Evolutionary conservation across 1,139 yeast genomes (phyloP).

Genomic region (Saccharomyces hybrid): DNA sequence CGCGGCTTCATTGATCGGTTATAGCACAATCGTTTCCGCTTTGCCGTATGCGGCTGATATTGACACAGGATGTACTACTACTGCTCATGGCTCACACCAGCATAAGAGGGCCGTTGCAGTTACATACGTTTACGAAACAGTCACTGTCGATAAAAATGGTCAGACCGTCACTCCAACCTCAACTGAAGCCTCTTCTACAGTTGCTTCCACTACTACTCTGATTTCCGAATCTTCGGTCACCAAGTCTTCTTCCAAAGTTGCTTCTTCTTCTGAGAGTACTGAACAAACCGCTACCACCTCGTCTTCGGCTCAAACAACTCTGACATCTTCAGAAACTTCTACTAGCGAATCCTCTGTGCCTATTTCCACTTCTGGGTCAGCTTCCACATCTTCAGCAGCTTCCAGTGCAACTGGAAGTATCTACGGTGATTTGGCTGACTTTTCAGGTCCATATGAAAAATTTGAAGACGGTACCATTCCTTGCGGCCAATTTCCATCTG

Average conservation of each 20-base stretch:
- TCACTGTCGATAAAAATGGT: conserved; percentile 64
- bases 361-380: conserved; percentile 23
- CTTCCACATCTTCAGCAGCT: conserved; percentile 28
- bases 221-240: conserved; percentile 22
- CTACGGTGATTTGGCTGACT: conserved; percentile 48
- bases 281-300: conserved; percentile 29
- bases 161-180: conserved; percentile 30
- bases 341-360: conserved; percentile 24
- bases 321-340: conserved; percentile 20
- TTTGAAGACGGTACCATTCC: conserved; percentile 56
- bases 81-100: conserved; percentile 41
- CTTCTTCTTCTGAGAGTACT: conserved; percentile 16
- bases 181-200: conserved; percentile 12
- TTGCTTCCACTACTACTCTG: conserved; percentile 14
- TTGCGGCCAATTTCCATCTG: conserved; percentile 55
- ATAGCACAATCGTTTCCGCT: conserved; percentile 17
- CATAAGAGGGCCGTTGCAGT: conserved; percentile 72
- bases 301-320: conserved; percentile 19
- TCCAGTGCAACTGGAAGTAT: conserved; percentile 34
- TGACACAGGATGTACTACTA: conserved; percentile 1
- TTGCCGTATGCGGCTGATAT: conserved; percentile 26
- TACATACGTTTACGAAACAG: conserved; percentile 72
- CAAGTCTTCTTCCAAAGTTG: conserved; percentile 14
- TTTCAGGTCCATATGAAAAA: conserved; percentile 41
- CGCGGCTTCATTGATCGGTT: conserved; percentile 5